phyloP scores from a whole-genome alignment of 345 rosid species.

The Eucalyptus melliodora region DNA sequence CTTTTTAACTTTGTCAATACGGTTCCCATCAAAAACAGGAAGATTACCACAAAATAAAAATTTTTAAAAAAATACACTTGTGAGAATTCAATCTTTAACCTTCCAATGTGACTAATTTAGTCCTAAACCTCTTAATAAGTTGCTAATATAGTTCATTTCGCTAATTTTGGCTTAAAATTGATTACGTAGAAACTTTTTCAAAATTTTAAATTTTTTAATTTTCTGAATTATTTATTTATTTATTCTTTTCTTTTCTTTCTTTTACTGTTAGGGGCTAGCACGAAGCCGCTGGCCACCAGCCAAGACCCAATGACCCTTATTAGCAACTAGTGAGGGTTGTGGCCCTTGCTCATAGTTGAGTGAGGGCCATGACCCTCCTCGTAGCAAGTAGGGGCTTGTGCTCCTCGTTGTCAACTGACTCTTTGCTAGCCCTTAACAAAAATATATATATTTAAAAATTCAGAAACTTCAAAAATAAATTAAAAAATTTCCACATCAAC shows the following conservation, averaged over 20 bases:
- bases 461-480: too few species aligned
- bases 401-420: too few species aligned
- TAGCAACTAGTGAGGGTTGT: too few species aligned
- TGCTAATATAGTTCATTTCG: accelerated
- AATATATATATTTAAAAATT: too few species aligned
- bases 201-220: too few species aligned
- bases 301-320: too few species aligned
- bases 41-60: too few species aligned
- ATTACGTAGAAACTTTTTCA: background rate
- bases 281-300: accelerated
- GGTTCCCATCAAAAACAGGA: background rate
- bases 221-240: background rate
- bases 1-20: background rate
- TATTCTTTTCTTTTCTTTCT: background rate
- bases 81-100: background rate
- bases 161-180: background rate
- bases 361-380: too few species aligned
- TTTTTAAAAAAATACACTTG: accelerated
- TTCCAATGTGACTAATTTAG: background rate
- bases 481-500: background rate
- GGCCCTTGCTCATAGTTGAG: too few species aligned
- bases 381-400: too few species aligned
- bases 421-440: too few species aligned
- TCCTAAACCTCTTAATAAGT: background rate
- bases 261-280: background rate